Evolutionary conservation across 129 eudicot species (phyloP).

Genomic region (Arctium lappa): DNA sequence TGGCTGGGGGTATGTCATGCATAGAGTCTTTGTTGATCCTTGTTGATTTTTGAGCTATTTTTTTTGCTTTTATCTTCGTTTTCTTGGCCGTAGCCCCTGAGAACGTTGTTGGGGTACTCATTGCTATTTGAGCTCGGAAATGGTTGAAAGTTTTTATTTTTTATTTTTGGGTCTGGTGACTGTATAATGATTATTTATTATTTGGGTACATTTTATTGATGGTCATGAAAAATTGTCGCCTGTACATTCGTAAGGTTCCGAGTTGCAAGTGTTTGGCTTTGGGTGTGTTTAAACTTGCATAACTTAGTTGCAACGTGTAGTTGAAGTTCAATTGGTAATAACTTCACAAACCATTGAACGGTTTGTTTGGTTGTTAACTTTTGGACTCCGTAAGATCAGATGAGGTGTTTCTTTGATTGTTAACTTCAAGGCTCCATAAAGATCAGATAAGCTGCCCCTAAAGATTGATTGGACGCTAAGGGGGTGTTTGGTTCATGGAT

Average conservation of each 20-base stretch:
- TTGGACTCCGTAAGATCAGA: no score
- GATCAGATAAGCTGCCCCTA: no score
- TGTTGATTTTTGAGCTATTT: not conserved
- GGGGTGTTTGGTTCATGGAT: no score
- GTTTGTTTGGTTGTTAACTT: no score
- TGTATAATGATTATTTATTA: constrained; percentile 14
- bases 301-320: no score
- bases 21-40: constrained; percentile 19
- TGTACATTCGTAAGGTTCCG: not conserved
- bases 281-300: no score
- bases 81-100: not conserved
- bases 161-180: constrained; percentile 19
- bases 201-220: constrained; percentile 10
- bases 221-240: not conserved
- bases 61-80: not conserved
- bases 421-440: no score
- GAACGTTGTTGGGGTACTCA: constrained; percentile 12
- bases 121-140: constrained; percentile 17
- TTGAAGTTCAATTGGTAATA: no score
- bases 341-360: no score
- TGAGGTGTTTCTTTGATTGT: no score
- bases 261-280: not conserved
- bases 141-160: not conserved
- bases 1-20: constrained; percentile 24
- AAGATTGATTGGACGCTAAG: no score